Percentiles rank a stretch among this genome's conserved stretches.
Evolutionary conservation across 768 basidiomycete species (phyloP).

Genomic region (Lactifluus pinguis): DNA sequence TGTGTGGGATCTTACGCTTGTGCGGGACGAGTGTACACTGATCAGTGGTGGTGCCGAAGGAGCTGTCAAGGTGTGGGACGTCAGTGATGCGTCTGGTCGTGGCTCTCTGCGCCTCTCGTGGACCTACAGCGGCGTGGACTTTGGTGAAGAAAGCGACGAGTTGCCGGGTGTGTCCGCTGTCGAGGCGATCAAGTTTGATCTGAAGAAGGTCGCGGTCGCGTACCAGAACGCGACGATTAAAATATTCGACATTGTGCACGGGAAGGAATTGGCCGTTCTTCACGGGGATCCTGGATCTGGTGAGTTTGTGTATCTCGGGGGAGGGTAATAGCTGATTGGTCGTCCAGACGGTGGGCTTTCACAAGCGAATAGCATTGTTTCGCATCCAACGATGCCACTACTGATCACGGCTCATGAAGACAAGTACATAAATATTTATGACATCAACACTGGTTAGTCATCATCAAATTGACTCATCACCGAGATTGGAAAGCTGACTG

Average conservation of each 20-base stretch:
- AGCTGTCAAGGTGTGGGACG: conserved; percentile 89
- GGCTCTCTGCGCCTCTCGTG: conserved; percentile 67
- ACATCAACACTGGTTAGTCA: conserved; percentile 64
- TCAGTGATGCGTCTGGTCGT: conserved; percentile 49
- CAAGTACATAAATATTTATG: conserved; percentile 85
- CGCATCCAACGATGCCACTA: conserved; percentile 84
- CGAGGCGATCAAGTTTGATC: conserved; percentile 72
- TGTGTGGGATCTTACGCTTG: conserved; percentile 89
- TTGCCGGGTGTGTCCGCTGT: conserved; percentile 68
- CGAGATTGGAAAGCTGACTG: not conserved
- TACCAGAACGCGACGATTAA: conserved; percentile 86
- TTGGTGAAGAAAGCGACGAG: conserved; percentile 34
- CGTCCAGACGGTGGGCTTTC: conserved; percentile 62
- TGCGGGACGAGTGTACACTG: conserved; percentile 73
- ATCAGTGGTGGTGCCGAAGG: conserved; percentile 92
- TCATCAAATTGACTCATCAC: not conserved
- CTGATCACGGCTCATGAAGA: conserved; percentile 91
- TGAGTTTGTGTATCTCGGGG: not conserved
- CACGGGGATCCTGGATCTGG: conserved; percentile 23
- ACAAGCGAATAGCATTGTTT: conserved; percentile 79
- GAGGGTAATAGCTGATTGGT: not conserved
- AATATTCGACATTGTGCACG: conserved; percentile 84
- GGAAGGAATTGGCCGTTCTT: conserved; percentile 61
- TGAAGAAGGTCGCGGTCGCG: conserved; percentile 84
- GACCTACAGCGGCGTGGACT: conserved; percentile 67